phyloP scores from a whole-genome alignment of 2,329 filamentous ascomycete genomes.

The Claviceps sp. region DNA sequence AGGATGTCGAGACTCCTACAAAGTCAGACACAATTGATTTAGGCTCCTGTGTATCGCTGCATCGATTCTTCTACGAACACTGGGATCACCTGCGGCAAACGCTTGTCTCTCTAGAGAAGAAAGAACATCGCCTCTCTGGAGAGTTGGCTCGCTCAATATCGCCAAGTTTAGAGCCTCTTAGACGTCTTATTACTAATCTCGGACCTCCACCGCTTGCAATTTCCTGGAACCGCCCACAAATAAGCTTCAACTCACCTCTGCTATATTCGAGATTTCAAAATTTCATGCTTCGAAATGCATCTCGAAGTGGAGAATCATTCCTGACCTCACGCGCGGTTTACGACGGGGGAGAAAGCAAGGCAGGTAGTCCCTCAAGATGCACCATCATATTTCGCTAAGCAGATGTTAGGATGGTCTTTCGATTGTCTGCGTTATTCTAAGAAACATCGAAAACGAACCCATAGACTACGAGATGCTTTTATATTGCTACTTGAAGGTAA shows the following conservation, averaged over 20 bases:
- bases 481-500: conserved; percentile 54
- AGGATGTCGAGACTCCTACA: conserved; percentile 23
- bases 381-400: background rate
- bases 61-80: conserved; percentile 57
- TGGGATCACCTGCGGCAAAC: conserved; percentile 58
- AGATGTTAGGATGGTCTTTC: conserved; percentile 47
- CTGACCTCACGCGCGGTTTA: conserved; percentile 53
- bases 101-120: conserved; percentile 44
- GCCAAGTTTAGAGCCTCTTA: conserved; percentile 45
- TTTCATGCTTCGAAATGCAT: conserved; percentile 59
- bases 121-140: conserved; percentile 40
- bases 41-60: conserved; percentile 55
- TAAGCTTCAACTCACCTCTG: conserved; percentile 49
- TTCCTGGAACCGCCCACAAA: conserved; percentile 54
- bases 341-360: conserved; percentile 57
- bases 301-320: conserved; percentile 50
- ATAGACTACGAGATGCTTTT: conserved; percentile 53
- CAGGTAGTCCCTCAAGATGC: conserved; percentile 11
- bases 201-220: conserved; percentile 55
- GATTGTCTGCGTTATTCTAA: conserved; percentile 55
- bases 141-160: conserved; percentile 39
- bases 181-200: conserved; percentile 50
- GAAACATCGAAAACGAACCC: conserved; percentile 51
- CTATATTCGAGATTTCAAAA: conserved; percentile 57
- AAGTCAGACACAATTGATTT: conserved; percentile 49